These are phyloP conservation scores for Clonostachys sp. DNA, from an alignment of 2,329 filamentous ascomycete species.

Conservation along the genomic window DNA sequence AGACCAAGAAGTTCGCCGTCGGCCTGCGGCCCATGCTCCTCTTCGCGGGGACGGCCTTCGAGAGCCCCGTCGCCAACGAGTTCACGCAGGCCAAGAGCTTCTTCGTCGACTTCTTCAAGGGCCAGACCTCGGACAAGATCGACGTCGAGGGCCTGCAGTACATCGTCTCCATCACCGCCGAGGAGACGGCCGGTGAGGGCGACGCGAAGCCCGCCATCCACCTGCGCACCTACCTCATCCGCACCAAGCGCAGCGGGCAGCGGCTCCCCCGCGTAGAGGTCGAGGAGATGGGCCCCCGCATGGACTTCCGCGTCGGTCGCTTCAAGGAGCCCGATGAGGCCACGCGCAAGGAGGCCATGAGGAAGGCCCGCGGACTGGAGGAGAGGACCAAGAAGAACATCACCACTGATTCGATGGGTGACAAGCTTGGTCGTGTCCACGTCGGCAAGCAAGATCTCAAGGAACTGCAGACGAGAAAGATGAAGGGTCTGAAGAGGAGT, in stretches of 20 bases:
- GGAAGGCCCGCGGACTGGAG: constrained; percentile 71
- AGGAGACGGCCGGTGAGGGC: constrained; percentile 46
- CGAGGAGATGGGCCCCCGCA: constrained; percentile 90
- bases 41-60: constrained; percentile 87
- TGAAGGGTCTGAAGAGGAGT: constrained; percentile 94
- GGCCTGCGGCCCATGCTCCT: constrained; percentile 85
- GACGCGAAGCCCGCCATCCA: constrained; percentile 53
- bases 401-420: constrained; percentile 82
- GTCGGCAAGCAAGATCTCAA: constrained; percentile 84
- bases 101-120: constrained; percentile 87
- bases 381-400: constrained; percentile 95
- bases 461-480: constrained; percentile 91
- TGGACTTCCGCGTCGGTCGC: constrained; percentile 86
- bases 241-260: constrained; percentile 81
- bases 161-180: constrained; percentile 75
- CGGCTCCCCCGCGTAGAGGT: constrained; percentile 86
- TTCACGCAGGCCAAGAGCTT: constrained; percentile 86
- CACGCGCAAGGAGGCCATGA: constrained; percentile 85
- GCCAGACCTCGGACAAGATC: constrained; percentile 68
- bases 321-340: constrained; percentile 72
- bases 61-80: constrained; percentile 71
- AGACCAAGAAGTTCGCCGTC: constrained; percentile 68
- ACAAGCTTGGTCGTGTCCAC: constrained; percentile 94
- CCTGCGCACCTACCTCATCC: constrained; percentile 79
- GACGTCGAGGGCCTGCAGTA: constrained; percentile 96